Evolutionary conservation across 306 rosid species (phyloP).

Genomic region (Macrotyloma uniflorum): DNA sequence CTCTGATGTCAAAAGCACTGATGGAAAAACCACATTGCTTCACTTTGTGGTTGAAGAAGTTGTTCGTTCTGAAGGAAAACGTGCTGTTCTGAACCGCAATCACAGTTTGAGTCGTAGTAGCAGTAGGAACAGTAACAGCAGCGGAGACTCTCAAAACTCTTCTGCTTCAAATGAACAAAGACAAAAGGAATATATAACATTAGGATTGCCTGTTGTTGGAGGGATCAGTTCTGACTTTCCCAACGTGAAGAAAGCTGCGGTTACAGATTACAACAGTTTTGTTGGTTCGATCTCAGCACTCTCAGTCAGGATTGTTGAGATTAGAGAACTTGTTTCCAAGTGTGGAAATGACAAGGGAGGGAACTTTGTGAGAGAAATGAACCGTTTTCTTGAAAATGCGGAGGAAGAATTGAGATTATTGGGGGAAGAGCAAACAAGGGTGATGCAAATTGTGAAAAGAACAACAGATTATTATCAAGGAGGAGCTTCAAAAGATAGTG

Average conservation of each 20-base stretch:
- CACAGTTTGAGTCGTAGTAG: conserved; percentile 61
- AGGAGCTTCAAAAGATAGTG: conserved; percentile 63
- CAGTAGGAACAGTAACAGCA: conserved; percentile 32
- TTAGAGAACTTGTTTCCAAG: conserved; percentile 44
- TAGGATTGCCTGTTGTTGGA: conserved; percentile 90
- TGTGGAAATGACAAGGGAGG: conserved; percentile 56
- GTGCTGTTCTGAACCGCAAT: conserved; percentile 62
- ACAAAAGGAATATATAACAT: conserved; percentile 65
- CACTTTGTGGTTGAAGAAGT: conserved; percentile 96
- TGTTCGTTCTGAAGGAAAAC: conserved; percentile 87
- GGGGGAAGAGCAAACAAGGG: conserved; percentile 61
- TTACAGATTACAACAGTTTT: conserved; percentile 60
- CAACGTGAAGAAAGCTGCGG: conserved; percentile 77
- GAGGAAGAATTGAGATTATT: conserved; percentile 61
- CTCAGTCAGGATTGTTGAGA: conserved; percentile 47
- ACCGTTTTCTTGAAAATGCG: conserved; percentile 61
- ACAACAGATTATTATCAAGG: conserved; percentile 79
- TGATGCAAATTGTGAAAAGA: conserved; percentile 64
- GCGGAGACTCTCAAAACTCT: conserved; percentile 31
- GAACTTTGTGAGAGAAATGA: conserved; percentile 72
- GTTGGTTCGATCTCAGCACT: conserved; percentile 54
- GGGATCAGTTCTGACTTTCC: conserved; percentile 88
- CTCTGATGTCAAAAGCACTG: conserved; percentile 82
- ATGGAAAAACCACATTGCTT: conserved; percentile 89
- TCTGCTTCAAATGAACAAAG: conserved; percentile 54